Evolutionary conservation across 768 basidiomycete genomes (phyloP), one percentile per base, ranked within the genome.

Genomic region (Tulasnella calospora): DNA sequence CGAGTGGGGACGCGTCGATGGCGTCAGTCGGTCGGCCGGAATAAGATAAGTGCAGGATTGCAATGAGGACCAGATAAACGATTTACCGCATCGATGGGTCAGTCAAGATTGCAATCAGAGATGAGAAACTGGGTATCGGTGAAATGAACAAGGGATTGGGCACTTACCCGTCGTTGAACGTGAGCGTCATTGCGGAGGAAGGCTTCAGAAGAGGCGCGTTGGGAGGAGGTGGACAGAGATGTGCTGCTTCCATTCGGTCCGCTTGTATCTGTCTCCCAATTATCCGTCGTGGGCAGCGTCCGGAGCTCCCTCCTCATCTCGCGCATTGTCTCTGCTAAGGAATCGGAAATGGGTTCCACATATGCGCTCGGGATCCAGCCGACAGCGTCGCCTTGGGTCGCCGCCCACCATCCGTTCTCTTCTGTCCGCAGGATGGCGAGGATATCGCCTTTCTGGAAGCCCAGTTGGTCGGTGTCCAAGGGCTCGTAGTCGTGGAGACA

Each of bases 361-460:
- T 77, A 77, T 1, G 21, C 61, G 33, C 69, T 77, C 13, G 76
- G 76, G 36, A 77, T 47, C 76, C 76, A 77, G 55, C 76, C 76
- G 33, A 77, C 70, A 13, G 35, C 70, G 57, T 35, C 40, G 61
- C 69, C 57, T 27, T 21, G 35, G 33, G 76, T 67, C 5, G 76
- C 76, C 5, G 76, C 76, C 76, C 76, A 77, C 76, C 76, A 77
- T 2, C 76, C 76, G 76, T 40, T 77, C 23, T 77, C 76, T 27
- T 77, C 76, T 8, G 76, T 77, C 17, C 47, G 70, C 15, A 77
- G 35, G 70, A 77, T 77, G 7, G 57, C 76, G 70, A 77, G 76
- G 47, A 77, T 77, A 67, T 77, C 76, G 76, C 76, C 76, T 9
- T 71, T 69, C 10, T 38, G 76, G 19, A 77, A 77, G 57, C 61